These are phyloP conservation scores for Blechomonas ayalai DNA, from an alignment of 208 protist genomes.

Conservation along the genomic window DNA sequence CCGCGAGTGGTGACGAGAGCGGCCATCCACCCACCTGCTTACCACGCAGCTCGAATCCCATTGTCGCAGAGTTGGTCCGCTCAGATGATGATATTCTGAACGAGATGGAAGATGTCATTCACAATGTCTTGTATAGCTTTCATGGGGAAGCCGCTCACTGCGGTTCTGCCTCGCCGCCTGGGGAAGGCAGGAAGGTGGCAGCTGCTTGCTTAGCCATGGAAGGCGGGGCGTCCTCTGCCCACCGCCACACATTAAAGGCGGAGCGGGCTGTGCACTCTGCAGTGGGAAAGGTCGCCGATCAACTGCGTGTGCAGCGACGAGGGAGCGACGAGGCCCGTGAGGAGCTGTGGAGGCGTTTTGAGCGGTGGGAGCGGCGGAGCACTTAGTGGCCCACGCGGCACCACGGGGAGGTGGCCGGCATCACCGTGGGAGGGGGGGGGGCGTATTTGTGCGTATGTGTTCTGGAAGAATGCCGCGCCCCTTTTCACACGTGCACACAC, in stretches of 20 bases:
- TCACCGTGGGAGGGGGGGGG: background rate
- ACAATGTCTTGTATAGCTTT: slow-evolving; percentile 34
- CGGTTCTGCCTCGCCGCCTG: no score
- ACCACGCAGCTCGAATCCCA: no score
- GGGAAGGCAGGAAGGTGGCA: no score
- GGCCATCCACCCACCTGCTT: slow-evolving; percentile 7
- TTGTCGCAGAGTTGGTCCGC: slow-evolving; percentile 21
- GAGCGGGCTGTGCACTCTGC: slow-evolving; percentile 29
- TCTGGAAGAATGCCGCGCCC: no score
- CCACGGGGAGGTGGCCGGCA: background rate
- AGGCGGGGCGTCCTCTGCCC: background rate
- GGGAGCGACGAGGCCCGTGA: slow-evolving; percentile 2
- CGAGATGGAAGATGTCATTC: slow-evolving; percentile 76
- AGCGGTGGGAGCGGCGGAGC: slow-evolving; percentile 42
- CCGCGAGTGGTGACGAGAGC: background rate
- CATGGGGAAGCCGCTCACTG: background rate
- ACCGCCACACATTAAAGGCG: slow-evolving; percentile 13
- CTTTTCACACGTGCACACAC: no score
- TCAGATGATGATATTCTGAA: slow-evolving; percentile 63
- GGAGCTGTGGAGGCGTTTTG: slow-evolving; percentile 54
- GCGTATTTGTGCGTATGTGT: slow-evolving; percentile 6
- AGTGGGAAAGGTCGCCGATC: slow-evolving; percentile 14
- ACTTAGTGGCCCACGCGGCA: slow-evolving; percentile 6
- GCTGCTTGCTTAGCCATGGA: no score
- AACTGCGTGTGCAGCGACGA: slow-evolving; percentile 14